These are phyloP conservation scores for Paecilomyces variotii DNA, from an alignment of 2,329 filamentous ascomycete species.

Conservation along the genomic window DNA sequence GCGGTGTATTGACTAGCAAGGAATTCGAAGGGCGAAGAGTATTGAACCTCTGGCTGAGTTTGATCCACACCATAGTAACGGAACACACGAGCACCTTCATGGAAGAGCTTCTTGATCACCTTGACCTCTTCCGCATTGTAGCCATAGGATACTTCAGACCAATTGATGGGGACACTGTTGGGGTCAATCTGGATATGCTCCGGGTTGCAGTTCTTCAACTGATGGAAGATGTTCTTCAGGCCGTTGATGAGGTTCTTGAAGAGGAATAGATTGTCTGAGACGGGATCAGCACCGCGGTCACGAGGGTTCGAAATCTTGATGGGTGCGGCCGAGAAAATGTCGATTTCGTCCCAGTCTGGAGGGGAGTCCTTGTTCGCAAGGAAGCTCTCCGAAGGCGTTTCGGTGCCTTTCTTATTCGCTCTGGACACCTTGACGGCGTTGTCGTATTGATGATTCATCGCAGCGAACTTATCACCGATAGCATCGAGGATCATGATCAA, in stretches of 20 bases:
- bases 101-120: constrained; percentile 93
- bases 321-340: constrained; percentile 92
- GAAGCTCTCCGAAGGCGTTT: constrained; percentile 66
- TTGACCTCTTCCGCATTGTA: constrained; percentile 96
- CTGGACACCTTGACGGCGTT: constrained; percentile 92
- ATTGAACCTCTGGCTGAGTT: constrained; percentile 60
- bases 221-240: constrained; percentile 92
- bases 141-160: constrained; percentile 91
- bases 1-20: constrained; percentile 94
- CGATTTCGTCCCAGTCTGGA: constrained; percentile 95
- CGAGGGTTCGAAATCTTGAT: constrained; percentile 92
- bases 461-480: constrained; percentile 94
- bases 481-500: constrained; percentile 96
- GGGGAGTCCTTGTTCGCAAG: constrained; percentile 71
- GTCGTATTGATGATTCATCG: constrained; percentile 93
- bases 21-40: constrained; percentile 78
- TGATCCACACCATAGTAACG: constrained; percentile 93
- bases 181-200: constrained; percentile 60
- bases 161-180: constrained; percentile 74
- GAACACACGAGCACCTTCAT: constrained; percentile 92
- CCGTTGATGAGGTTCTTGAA: constrained; percentile 96
- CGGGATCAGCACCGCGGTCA: constrained; percentile 80
- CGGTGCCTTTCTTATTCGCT: constrained; percentile 59
- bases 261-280: constrained; percentile 93
- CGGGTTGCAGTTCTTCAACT: constrained; percentile 83